Evolutionary conservation across 2,329 filamentous ascomycete genomes (phyloP).

Genomic region (Blastomyces parvus): DNA sequence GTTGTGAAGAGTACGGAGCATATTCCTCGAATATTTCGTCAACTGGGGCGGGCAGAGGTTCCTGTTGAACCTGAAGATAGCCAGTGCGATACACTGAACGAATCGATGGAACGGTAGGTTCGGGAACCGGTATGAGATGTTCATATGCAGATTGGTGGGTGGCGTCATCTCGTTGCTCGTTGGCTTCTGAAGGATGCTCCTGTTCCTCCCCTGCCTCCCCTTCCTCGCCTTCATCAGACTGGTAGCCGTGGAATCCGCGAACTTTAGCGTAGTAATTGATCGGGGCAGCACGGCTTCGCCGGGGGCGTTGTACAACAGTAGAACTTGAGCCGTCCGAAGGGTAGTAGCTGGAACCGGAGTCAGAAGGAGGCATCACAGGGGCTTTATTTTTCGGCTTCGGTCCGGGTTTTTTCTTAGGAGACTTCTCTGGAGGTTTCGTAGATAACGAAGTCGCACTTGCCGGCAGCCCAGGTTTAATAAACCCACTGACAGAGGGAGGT

Average conservation of each 20-base stretch:
- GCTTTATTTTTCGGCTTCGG: background rate
- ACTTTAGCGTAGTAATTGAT: slow-evolving; percentile 26
- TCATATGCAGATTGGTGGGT: background rate
- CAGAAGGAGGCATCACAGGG: background rate
- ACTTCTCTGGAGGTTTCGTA: background rate
- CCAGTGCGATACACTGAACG: slow-evolving; percentile 15
- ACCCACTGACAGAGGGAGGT: background rate
- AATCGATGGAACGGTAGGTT: background rate
- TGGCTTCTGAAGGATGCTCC: background rate
- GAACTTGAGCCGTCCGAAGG: background rate
- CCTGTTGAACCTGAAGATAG: slow-evolving; percentile 15
- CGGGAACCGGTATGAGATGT: background rate
- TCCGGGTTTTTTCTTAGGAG: background rate
- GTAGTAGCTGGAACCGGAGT: background rate
- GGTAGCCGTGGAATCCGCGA: slow-evolving; percentile 14
- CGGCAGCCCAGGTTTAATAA: background rate
- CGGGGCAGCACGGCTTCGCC: slow-evolving; percentile 22
- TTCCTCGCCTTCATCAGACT: slow-evolving; percentile 9
- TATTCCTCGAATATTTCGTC: slow-evolving; percentile 3
- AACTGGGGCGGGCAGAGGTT: slow-evolving; percentile 8
- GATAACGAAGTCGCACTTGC: background rate
- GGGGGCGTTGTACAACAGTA: slow-evolving; percentile 17
- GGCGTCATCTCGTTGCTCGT: background rate
- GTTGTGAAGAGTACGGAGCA: slow-evolving; percentile 4
- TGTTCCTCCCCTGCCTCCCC: background rate